Conservation (phyloP, 768 basidiomycete species). For the Leccinum sublutescens region DNA sequence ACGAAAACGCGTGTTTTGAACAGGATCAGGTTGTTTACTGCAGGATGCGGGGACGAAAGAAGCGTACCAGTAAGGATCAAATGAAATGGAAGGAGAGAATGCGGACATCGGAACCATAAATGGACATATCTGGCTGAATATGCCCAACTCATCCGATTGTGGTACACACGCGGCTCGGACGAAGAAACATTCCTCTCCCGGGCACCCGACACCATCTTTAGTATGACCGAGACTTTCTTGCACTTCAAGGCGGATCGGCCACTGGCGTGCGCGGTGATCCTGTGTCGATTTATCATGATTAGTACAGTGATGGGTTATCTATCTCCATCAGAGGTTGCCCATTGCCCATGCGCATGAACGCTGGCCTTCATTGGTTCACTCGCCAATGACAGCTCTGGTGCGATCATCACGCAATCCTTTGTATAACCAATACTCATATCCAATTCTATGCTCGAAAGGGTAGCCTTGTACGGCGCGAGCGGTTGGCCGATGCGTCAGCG, state of each 20-base stretch:
- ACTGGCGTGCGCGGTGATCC: background rate
- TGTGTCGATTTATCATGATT: background rate
- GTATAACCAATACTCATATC: slow-evolving; percentile 4
- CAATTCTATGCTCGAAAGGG: background rate
- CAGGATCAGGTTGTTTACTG: background rate
- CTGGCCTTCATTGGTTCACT: background rate
- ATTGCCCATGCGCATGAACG: slow-evolving; percentile 1
- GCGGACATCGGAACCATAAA: background rate
- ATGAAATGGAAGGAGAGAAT: background rate
- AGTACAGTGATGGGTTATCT: slow-evolving; percentile 1
- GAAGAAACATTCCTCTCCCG: background rate
- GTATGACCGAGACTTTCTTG: background rate
- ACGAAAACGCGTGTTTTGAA: slow-evolving; percentile 7
- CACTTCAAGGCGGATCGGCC: background rate
- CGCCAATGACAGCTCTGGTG: background rate
- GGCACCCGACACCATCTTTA: slow-evolving; percentile 6
- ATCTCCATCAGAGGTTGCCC: slow-evolving; percentile 4
- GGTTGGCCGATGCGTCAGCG: background rate
- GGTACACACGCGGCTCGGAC: background rate
- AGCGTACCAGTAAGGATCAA: background rate
- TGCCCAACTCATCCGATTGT: background rate
- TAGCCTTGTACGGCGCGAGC: background rate
- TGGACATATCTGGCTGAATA: background rate
- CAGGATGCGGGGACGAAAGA: slow-evolving; percentile 2
- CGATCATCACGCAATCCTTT: slow-evolving; percentile 11